These are phyloP conservation scores for Exophiala calicioides DNA, from an alignment of 2,329 filamentous ascomycete species.

Conservation along the genomic window DNA sequence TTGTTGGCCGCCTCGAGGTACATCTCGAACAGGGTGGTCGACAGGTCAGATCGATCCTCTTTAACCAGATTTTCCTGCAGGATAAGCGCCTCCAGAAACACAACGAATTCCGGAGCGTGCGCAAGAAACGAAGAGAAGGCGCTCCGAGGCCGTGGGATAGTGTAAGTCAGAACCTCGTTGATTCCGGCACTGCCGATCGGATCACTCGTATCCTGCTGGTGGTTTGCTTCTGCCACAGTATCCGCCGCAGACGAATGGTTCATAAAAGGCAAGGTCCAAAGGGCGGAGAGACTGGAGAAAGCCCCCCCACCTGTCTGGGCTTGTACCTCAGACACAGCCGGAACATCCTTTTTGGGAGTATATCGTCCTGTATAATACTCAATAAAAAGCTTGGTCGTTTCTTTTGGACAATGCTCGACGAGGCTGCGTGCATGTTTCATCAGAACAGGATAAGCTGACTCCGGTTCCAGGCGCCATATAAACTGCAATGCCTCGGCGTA, in stretches of 20 bases:
- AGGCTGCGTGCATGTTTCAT: conserved; percentile 95
- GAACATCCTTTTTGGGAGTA: conserved; percentile 66
- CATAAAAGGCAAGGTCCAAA: conserved; percentile 85
- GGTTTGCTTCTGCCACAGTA: conserved; percentile 55
- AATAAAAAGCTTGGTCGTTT: conserved; percentile 85
- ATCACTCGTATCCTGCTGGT: conserved; percentile 38
- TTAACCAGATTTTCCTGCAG: conserved; percentile 69
- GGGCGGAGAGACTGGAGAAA: conserved; percentile 79
- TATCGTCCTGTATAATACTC: conserved; percentile 92
- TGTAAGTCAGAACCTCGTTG: conserved; percentile 60
- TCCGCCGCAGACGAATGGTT: conserved; percentile 60
- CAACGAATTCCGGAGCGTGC: conserved; percentile 85
- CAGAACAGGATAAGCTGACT: conserved; percentile 78
- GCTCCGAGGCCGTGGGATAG: conserved; percentile 76
- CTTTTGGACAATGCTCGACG: conserved; percentile 78
- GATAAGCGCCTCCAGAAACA: conserved; percentile 87
- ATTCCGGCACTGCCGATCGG: conserved; percentile 32
- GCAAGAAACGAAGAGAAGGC: conserved; percentile 97
- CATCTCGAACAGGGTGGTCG: conserved; percentile 97
- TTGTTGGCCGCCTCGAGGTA: conserved; percentile 86
- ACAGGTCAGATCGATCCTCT: conserved; percentile 79
- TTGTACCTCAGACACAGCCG: conserved; percentile 50
- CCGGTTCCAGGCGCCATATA: conserved; percentile 82
- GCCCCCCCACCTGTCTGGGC: conserved; percentile 66
- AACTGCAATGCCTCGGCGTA: conserved; percentile 88